These are phyloP conservation scores for Neonectria coccinea DNA, from an alignment of 2,329 filamentous ascomycete genomes.

Conservation along the genomic window DNA sequence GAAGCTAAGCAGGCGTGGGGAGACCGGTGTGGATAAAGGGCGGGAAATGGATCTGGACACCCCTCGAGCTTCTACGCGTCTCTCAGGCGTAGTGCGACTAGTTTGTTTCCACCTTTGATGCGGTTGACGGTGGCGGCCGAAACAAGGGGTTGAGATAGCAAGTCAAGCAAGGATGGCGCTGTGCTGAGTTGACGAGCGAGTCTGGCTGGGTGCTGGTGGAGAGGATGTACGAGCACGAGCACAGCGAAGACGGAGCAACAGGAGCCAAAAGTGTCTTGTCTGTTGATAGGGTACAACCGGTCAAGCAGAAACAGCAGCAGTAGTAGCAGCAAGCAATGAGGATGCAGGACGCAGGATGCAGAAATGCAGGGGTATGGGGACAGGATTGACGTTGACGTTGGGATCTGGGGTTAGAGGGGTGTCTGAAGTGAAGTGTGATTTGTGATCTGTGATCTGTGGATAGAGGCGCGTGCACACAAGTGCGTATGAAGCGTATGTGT, in stretches of 20 bases:
- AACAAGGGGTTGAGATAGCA: conserved; percentile 17
- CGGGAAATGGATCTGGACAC: conserved; percentile 25
- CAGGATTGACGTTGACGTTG: conserved; percentile 29
- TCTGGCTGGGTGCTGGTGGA: conserved; percentile 12
- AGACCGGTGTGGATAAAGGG: conserved; percentile 19
- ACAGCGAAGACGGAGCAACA: conserved; percentile 20
- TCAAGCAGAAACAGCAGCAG: conserved; percentile 6
- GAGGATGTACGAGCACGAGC: conserved; percentile 12
- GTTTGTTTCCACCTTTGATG: conserved; percentile 18
- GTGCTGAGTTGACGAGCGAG: conserved; percentile 8
- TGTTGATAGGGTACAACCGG: conserved; percentile 22
- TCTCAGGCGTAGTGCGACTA: conserved; percentile 17
- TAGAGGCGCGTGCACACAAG: conserved; percentile 5
- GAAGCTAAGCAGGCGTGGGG: conserved; percentile 10
- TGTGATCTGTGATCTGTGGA: conserved; percentile 8
- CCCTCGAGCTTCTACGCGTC: conserved; percentile 24
- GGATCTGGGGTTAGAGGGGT: conserved; percentile 25
- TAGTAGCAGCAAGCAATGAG: background rate
- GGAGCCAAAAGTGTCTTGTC: conserved; percentile 14
- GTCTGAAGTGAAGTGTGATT: conserved; percentile 10
- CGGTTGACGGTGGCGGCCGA: conserved; percentile 5
- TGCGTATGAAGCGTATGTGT: conserved; percentile 27
- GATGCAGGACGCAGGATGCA: background rate
- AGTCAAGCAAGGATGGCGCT: conserved; percentile 6
- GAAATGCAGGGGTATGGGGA: conserved; percentile 27